A percentile compares a stretch with the other conserved stretches of the same genome.
Conservation (phyloP, 31 red algal species). For the Odonthalia washingtoniensis region DNA sequence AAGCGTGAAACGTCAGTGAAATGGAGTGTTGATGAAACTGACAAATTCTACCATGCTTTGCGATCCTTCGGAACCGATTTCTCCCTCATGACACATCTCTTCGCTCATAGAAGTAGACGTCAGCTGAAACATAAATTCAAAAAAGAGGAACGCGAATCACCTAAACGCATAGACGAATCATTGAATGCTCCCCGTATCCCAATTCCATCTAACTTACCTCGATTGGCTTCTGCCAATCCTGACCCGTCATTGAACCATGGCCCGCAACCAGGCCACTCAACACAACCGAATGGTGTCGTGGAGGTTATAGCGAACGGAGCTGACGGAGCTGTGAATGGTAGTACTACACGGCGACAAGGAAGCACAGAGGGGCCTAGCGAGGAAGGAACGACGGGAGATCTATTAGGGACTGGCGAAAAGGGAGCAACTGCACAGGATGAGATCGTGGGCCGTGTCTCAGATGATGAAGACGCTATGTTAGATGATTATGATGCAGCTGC, state of each 20-base stretch:
- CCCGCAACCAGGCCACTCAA: no score
- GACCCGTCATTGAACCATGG: no score
- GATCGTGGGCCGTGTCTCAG: not conserved
- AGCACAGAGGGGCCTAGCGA: no score
- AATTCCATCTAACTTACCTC: slow-evolving; percentile 23
- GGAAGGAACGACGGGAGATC: no score
- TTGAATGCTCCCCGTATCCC: slow-evolving; percentile 49
- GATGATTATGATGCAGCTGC: not conserved
- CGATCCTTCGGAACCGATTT: slow-evolving; percentile 94
- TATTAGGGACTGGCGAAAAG: no score
- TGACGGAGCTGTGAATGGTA: no score
- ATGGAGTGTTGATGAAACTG: slow-evolving; percentile 86
- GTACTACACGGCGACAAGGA: no score
- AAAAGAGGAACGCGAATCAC: slow-evolving; percentile 80
- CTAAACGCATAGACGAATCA: slow-evolving; percentile 66
- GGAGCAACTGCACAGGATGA: not conserved
- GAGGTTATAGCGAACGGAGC: no score
- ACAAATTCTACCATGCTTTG: slow-evolving; percentile 85
- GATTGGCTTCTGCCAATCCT: no score
- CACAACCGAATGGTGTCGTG: no score
- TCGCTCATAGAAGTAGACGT: slow-evolving; percentile 76
- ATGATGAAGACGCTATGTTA: not conserved
- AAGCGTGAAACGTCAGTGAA: slow-evolving; percentile 62
- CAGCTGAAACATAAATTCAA: slow-evolving; percentile 99
- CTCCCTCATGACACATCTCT: slow-evolving; percentile 72